Evolutionary conservation across 208 protist species (phyloP).

Genomic region (Angomonas ambiguus): DNA sequence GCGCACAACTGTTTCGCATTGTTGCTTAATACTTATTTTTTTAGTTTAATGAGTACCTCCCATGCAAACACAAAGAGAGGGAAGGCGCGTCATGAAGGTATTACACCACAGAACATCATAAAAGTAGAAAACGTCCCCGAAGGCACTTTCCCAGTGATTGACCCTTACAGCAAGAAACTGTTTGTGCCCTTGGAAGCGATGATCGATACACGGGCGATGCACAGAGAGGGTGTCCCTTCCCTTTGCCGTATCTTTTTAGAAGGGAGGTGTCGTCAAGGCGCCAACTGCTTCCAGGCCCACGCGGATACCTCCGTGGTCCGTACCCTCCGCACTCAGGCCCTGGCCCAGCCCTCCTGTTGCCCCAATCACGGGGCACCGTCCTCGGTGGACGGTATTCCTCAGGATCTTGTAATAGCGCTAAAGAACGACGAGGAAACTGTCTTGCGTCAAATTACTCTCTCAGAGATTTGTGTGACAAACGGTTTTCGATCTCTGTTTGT

Average conservation of each 20-base stretch:
- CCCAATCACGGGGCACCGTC: constrained; percentile 40
- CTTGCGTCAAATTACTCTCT: constrained; percentile 16
- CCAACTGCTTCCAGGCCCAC: constrained; percentile 75
- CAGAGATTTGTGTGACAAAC: constrained; percentile 40
- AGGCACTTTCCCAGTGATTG: constrained; percentile 75
- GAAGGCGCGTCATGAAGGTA: constrained; percentile 10
- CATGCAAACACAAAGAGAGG: neutral
- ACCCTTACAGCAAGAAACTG: constrained; percentile 68
- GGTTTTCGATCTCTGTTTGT: constrained; percentile 43
- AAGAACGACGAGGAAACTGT: constrained; percentile 32
- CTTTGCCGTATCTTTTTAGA: constrained; percentile 76
- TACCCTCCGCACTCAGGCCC: constrained; percentile 46
- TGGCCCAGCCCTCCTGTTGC: constrained; percentile 74
- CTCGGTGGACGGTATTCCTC: constrained; percentile 23
- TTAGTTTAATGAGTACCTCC: constrained; percentile 4
- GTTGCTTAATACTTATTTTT: constrained; percentile 4
- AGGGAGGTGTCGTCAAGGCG: constrained; percentile 72
- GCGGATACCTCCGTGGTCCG: constrained; percentile 42
- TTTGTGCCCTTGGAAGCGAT: constrained; percentile 62
- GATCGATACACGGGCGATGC: constrained; percentile 68
- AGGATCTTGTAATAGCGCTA: constrained; percentile 12
- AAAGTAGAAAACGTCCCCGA: constrained; percentile 40
- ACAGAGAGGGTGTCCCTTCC: constrained; percentile 70
- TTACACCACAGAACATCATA: constrained; percentile 45
- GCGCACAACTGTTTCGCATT: too few relatives aligned